A percentile compares a stretch with the other conserved stretches of the same genome.
phyloP scores from a whole-genome alignment of 331 rosid species.

The Acacia concinna region DNA sequence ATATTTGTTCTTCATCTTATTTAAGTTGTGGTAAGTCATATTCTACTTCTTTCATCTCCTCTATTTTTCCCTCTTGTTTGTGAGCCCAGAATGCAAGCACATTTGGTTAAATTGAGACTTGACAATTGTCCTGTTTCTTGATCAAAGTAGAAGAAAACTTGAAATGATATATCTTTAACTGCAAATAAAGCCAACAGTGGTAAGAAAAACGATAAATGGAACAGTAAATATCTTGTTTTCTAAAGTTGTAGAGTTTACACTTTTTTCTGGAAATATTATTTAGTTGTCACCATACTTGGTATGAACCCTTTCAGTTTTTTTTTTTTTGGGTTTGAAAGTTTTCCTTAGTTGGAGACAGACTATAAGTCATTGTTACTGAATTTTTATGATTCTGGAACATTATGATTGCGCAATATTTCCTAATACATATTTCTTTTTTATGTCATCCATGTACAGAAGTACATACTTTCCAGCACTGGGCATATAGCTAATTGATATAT shows the following conservation, averaged over 20 bases:
- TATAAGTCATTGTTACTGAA: background rate
- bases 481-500: conserved; percentile 3
- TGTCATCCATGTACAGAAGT: background rate
- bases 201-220: background rate
- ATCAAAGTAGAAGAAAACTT: background rate
- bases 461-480: background rate
- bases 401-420: background rate
- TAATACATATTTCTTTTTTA: background rate
- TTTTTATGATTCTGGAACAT: background rate
- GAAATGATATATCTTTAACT: background rate
- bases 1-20: background rate
- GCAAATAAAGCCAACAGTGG: background rate
- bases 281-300: background rate
- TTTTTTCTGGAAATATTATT: background rate
- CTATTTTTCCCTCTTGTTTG: background rate
- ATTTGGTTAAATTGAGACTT: background rate
- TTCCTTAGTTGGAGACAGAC: background rate
- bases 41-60: background rate
- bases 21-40: background rate
- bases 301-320: background rate
- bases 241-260: background rate
- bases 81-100: background rate
- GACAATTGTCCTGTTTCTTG: background rate
- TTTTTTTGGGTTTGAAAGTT: background rate
- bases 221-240: background rate